Evolutionary conservation across 2,329 filamentous ascomycete species (phyloP), one percentile per base, ranked within the genome.

Genomic region (Ascochyta pisi): DNA sequence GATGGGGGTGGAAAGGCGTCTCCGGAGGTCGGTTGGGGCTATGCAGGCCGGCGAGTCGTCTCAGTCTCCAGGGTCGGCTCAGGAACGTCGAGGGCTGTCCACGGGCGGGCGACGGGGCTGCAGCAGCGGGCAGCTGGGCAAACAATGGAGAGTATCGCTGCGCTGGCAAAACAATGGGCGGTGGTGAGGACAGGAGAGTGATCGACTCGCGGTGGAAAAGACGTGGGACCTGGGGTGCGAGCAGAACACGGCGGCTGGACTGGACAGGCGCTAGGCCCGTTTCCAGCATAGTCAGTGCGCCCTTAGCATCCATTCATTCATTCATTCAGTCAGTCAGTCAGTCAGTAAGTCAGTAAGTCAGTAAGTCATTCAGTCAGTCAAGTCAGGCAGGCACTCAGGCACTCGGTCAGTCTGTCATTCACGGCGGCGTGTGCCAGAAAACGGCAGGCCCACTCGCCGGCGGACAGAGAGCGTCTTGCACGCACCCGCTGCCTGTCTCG

Each of bases 1-100:
- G 49, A 44, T 53, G 55, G 42, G 54, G 54, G 63, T 47, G 24
- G 55, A 57, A 54, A 57, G 55, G 62, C 52, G 57, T 62, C 61
- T 66, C 62, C 64, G 65, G 65, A 47, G 55, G 59, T 59, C 29
- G 65, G 47, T 60, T 63, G 65, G 67, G 68, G 66, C 66, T 66
- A 62, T 63, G 65, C 59, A 59, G 60, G 53, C 62, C 50, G 57
- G 62, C 56, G 49, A 55, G 60, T 51, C 54, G 64, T 58, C 50
- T 60, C 43, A 37, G 63, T 58, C 47, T 61, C 45, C 42, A 47
- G 23, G 44, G 40, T 50, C 41, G 49, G 54, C 29, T 47, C 47
- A 50, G 47, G 46, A 42, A 47, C 42, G 53, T 56, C 47, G 34
- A 29, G 6, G 29, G 49, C 44, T 33, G 39, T 57, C 57, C 41